Base-by-base conservation (phyloP, 2,329 filamentous ascomycete species). In the Ciborinia camelliae region DNA sequence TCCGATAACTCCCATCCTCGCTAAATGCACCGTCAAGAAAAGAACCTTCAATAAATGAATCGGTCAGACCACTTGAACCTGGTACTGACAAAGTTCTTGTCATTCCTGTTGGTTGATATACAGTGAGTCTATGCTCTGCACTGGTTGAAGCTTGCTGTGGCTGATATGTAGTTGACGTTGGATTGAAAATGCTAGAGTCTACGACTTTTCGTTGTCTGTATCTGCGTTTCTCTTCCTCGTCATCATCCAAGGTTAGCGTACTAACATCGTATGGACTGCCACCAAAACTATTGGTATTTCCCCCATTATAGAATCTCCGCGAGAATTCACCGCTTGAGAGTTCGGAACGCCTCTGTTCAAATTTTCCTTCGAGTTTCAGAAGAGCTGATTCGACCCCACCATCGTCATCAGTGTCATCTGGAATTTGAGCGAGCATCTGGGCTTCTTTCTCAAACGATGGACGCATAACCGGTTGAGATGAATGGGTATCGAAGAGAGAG, bases 321-420 rank as follows among this genome's bases (percentile, higher is more conserved):
- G 59, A 26, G 30, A 67, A 59, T 47, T 64, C 61, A 23, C 66
- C 61, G 12, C 43, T 53, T 18, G 71, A 73, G 18, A 64, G 52
- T 58, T 75, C 69, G 28, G 74, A 74, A 20, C 69, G 70, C 47
- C 75, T 85, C 70, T 82, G 87, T 73, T 89, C 84, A 71, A 89
- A 95, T 70, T 86, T 94, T 12, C 95, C 95, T 78, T 99, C 95
- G 0, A 99, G 82, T 73, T 98, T 99, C 71, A 93, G 78, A 59
- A 99, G 77, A 0, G 95, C 91, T n/a, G 93, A 92, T 74, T 98
- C 95, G 32, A 98, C 88, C 15, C 94, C 94, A 8, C 92, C 92
- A 73, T 96, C 91, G 53, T 89, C 88, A 67, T 88, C 84, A 20
- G 80, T 75, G 45, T 96, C 91, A 73, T 97, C 93, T 0, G 94